A percentile compares a stretch with the other conserved stretches of the same genome.
Conservation (phyloP, 371 early-diverging fungal species). For the Hamiltosporidium tvaerminnensis region DNA sequence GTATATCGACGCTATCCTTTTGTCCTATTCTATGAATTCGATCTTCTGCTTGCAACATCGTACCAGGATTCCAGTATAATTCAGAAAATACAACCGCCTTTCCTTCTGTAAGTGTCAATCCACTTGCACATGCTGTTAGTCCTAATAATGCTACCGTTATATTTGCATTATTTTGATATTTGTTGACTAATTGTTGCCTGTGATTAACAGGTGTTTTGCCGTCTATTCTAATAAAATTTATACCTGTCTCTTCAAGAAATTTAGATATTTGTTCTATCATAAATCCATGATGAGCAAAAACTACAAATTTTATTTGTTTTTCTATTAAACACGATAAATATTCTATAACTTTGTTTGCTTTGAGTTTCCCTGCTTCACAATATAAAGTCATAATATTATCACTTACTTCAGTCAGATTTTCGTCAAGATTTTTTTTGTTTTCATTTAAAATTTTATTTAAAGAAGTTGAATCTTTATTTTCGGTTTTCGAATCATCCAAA, state of each 20-base stretch:
- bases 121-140: constrained; percentile 56
- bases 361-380: constrained; percentile 52
- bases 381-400: too few relatives aligned
- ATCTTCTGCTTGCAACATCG: constrained; percentile 55
- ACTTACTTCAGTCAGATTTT: too few relatives aligned
- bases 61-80: constrained; percentile 59
- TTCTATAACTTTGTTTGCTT: constrained; percentile 52
- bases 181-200: constrained; percentile 34
- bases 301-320: constrained; percentile 55
- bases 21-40: constrained; percentile 57
- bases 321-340: constrained; percentile 54
- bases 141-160: constrained; percentile 55
- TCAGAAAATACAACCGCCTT: constrained; percentile 58
- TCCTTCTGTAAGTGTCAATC: constrained; percentile 56
- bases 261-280: constrained; percentile 53
- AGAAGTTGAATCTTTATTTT: background rate
- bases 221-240: constrained; percentile 56
- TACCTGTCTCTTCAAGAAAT: constrained; percentile 23
- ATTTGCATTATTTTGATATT: constrained; percentile 51
- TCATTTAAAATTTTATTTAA: constrained; percentile 5
- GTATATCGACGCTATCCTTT: constrained; percentile 53
- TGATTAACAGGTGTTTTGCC: constrained; percentile 54
- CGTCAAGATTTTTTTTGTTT: too few relatives aligned
- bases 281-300: constrained; percentile 57
- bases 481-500: constrained; percentile 23